phyloP scores from a whole-genome alignment of 768 basidiomycete species.

The Termitomyces bulborhizus region DNA sequence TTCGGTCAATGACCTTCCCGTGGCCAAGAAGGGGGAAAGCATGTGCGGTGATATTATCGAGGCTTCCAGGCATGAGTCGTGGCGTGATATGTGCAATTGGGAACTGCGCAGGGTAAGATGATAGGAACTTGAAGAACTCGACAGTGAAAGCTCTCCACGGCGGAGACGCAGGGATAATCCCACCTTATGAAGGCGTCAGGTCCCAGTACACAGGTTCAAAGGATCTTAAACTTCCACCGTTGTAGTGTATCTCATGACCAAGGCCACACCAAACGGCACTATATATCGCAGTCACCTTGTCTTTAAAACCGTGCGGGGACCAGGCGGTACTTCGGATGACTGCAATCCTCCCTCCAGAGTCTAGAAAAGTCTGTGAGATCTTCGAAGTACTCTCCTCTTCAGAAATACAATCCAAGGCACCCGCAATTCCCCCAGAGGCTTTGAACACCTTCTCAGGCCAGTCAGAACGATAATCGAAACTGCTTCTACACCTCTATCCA shows the following conservation, averaged over 20 bases:
- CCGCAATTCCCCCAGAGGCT: conserved; percentile 21
- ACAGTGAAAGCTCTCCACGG: conserved; percentile 23
- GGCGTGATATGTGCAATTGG: conserved; percentile 21
- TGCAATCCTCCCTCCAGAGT: conserved; percentile 24
- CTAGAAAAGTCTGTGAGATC: conserved; percentile 23
- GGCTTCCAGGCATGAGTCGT: conserved; percentile 28
- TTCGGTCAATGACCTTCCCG: conserved; percentile 22
- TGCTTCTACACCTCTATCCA: conserved; percentile 21
- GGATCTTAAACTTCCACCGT: conserved; percentile 12
- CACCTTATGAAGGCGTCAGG: conserved; percentile 10
- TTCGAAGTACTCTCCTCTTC: conserved; percentile 23
- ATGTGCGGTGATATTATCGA: conserved; percentile 19
- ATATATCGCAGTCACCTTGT: conserved; percentile 21
- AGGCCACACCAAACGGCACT: conserved; percentile 28
- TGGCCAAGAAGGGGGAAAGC: conserved; percentile 23
- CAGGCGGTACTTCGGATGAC: conserved; percentile 22
- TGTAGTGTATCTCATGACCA: conserved; percentile 25
- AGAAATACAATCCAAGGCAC: conserved; percentile 29
- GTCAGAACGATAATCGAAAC: conserved; percentile 27
- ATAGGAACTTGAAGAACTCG: conserved; percentile 25
- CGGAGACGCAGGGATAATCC: conserved; percentile 16
- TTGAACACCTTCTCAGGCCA: conserved; percentile 24
- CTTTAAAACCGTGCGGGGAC: conserved; percentile 18
- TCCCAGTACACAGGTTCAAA: background rate
- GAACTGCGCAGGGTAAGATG: conserved; percentile 15